Evolutionary conservation across 2,329 filamentous ascomycete genomes (phyloP).

Genomic region (Zasmidium cellare): DNA sequence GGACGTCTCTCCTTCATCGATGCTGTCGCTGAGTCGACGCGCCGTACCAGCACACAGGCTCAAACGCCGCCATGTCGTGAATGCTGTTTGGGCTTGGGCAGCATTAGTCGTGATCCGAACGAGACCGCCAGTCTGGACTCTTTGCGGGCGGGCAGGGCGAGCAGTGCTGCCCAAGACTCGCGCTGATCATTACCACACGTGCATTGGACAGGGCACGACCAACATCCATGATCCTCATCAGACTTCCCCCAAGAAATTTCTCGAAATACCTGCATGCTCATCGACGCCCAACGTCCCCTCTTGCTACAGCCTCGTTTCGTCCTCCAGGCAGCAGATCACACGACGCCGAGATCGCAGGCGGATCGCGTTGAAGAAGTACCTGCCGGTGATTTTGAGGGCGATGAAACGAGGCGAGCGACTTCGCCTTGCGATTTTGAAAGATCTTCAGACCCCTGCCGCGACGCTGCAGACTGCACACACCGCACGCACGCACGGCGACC

Average conservation of each 20-base stretch:
- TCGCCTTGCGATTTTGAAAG: slow-evolving; percentile 8
- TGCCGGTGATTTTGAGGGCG: neutral
- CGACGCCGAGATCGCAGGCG: neutral
- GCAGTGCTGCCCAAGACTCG: slow-evolving; percentile 19
- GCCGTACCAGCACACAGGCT: slow-evolving; percentile 3
- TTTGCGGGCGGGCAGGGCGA: neutral
- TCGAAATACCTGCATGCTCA: slow-evolving; percentile 18
- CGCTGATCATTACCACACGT: slow-evolving; percentile 26
- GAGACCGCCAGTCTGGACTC: slow-evolving; percentile 3
- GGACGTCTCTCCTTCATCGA: neutral
- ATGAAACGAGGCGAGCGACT: neutral
- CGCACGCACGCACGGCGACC: slow-evolving; percentile 2
- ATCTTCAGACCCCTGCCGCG: slow-evolving; percentile 19
- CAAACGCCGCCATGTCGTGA: slow-evolving; percentile 7
- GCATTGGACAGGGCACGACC: slow-evolving; percentile 10
- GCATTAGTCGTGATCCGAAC: slow-evolving; percentile 14
- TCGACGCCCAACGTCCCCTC: slow-evolving; percentile 7
- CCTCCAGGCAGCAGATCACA: neutral
- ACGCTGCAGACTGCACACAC: slow-evolving; percentile 8
- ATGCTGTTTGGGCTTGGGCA: slow-evolving; percentile 9
- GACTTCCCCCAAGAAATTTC: slow-evolving; percentile 20
- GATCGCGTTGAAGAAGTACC: no score
- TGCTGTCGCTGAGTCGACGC: slow-evolving; percentile 1
- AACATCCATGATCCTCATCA: slow-evolving; percentile 22
- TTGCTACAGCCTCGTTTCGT: slow-evolving; percentile 10